These are phyloP conservation scores for Volvox reticuliferus DNA, from an alignment of 139 green algal genomes.

Conservation along the genomic window DNA sequence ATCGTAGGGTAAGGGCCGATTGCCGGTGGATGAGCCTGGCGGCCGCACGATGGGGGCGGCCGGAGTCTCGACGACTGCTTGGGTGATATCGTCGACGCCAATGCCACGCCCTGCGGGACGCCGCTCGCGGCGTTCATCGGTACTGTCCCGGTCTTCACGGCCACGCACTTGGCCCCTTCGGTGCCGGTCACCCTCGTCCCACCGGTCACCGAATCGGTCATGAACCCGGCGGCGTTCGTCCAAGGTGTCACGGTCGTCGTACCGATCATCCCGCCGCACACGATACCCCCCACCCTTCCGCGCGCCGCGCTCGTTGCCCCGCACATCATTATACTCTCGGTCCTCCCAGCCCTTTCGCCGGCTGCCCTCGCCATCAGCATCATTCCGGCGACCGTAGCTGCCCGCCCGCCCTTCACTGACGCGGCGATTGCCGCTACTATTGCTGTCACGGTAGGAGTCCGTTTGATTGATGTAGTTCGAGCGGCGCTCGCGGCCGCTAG, in stretches of 20 bases:
- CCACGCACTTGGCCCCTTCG: not conserved
- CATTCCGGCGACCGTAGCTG: not conserved
- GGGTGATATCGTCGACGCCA: not conserved
- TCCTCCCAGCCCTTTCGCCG: not conserved
- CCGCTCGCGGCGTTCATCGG: not conserved
- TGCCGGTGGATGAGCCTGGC: slow-evolving; percentile 2
- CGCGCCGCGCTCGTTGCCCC: not conserved
- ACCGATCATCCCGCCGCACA: not conserved
- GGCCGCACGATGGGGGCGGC: not conserved
- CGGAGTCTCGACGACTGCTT: not conserved
- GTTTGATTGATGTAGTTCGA: not conserved
- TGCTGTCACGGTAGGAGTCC: not conserved
- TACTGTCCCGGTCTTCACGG: not conserved
- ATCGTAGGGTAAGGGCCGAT: slow-evolving; percentile 34
- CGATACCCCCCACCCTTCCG: not conserved
- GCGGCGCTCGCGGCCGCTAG: not conserved
- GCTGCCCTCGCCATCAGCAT: not conserved
- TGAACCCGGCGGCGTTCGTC: not conserved
- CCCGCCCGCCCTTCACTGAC: too few species aligned
- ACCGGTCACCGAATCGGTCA: not conserved
- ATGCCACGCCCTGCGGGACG: not conserved
- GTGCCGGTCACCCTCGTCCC: not conserved
- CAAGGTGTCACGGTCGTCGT: not conserved
- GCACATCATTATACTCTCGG: not conserved
- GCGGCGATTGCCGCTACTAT: not conserved